Evolutionary conservation across 1,284 basidiomycete species (phyloP).

Genomic region (Marasmius sp.): DNA sequence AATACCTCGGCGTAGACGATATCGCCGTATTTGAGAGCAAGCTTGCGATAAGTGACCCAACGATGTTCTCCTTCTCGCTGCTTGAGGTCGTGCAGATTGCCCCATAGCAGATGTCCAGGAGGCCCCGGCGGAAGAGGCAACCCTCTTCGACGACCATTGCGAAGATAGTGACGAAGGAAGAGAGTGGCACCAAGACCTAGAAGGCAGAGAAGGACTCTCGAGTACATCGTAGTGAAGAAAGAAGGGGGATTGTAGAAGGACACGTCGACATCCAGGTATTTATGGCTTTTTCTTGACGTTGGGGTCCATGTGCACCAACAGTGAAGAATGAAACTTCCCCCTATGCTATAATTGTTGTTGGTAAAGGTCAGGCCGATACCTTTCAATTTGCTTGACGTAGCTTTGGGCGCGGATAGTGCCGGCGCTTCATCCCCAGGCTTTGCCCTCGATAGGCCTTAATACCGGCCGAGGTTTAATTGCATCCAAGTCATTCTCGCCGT

Average conservation of each 20-base stretch:
- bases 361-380: too few species aligned
- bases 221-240: background rate
- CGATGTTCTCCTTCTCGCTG: background rate
- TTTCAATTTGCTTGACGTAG: too few species aligned
- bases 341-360: too few species aligned
- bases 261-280: too few species aligned
- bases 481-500: too few species aligned
- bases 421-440: too few species aligned
- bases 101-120: conserved; percentile 6
- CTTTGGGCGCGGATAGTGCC: too few species aligned
- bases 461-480: too few species aligned
- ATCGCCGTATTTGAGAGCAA: conserved; percentile 2
- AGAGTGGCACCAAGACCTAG: background rate
- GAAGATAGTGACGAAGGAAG: background rate
- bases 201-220: background rate
- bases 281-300: too few species aligned
- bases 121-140: conserved; percentile 9
- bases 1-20: conserved; percentile 6
- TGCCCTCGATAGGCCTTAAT: too few species aligned
- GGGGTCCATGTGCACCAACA: too few species aligned
- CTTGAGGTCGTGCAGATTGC: conserved; percentile 6
- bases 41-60: conserved; percentile 5
- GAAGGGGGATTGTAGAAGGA: background rate
- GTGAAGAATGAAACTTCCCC: too few species aligned
- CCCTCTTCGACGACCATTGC: background rate